Conservation (phyloP, 305 asterid genomes). For the Fraxinus latifolia region DNA sequence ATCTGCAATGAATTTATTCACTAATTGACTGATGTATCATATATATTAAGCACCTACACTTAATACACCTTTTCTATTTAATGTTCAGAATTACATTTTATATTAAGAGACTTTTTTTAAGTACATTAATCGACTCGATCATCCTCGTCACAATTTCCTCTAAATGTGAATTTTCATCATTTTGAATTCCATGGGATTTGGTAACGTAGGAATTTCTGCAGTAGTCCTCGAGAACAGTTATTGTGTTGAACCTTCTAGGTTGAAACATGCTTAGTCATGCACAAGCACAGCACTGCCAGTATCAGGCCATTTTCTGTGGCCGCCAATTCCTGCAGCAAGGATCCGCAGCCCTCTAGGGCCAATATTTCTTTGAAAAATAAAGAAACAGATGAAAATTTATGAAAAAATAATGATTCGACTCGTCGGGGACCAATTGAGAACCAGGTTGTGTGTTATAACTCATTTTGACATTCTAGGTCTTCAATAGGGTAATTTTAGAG, state of each 20-base stretch:
- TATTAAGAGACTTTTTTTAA: background rate
- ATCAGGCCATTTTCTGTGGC: background rate
- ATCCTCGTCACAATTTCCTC: background rate
- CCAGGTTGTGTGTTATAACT: background rate
- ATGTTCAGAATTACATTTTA: background rate
- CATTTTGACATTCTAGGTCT: background rate
- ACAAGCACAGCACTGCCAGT: background rate
- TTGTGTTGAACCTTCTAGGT: background rate
- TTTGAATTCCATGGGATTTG: background rate
- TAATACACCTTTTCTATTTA: too few relatives aligned
- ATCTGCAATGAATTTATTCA: too few relatives aligned
- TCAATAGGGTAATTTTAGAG: background rate
- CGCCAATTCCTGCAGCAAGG: background rate
- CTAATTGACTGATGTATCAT: background rate
- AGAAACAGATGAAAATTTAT: background rate
- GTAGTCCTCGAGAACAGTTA: background rate
- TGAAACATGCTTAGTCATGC: background rate
- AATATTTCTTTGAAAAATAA: background rate
- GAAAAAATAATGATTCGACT: background rate
- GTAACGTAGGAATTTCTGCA: background rate
- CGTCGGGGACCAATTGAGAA: background rate
- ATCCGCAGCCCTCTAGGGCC: background rate
- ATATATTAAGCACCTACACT: background rate
- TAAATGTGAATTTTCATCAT: background rate
- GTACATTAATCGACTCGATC: background rate